Evolutionary conservation across 371 early-diverging fungal species (phyloP).

Genomic region (Capniomyces stellatus): DNA sequence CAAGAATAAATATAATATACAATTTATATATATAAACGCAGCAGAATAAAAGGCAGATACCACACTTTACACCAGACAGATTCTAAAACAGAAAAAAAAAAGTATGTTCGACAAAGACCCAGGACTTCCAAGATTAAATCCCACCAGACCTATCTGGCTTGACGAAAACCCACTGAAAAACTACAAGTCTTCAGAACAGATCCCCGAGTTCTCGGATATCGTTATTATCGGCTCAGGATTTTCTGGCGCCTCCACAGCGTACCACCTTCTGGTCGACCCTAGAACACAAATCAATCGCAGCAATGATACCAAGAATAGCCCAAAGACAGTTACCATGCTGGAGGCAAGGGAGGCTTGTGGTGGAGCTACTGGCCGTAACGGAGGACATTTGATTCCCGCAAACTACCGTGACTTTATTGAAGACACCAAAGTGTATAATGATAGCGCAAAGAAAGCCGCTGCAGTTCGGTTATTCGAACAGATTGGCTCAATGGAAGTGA

Average conservation of each 20-base stretch:
- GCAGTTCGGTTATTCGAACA: slow-evolving; percentile 3
- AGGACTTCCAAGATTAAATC: slow-evolving; percentile 1
- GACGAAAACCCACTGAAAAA: slow-evolving; percentile 4
- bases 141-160: not conserved
- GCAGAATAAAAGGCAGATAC: no score
- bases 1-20: no score
- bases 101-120: not conserved
- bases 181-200: not conserved
- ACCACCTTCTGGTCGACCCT: slow-evolving; percentile 4
- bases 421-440: not conserved
- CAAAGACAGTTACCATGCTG: not conserved
- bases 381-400: slow-evolving; percentile 6
- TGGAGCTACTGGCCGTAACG: slow-evolving; percentile 10
- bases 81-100: no score
- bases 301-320: no score
- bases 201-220: slow-evolving; percentile 2
- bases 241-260: slow-evolving; percentile 5
- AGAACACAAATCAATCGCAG: not conserved
- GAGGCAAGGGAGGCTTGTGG: slow-evolving; percentile 10
- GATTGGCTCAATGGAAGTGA: not conserved
- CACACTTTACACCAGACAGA: no score
- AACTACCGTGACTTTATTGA: slow-evolving; percentile 5
- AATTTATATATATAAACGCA: no score
- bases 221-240: slow-evolving; percentile 8
- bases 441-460: not conserved